A percentile compares a stretch with the other conserved stretches of the same genome.
Evolutionary conservation across 2,329 filamentous ascomycete species (phyloP).

Genomic region (Claviceps fusiformis): DNA sequence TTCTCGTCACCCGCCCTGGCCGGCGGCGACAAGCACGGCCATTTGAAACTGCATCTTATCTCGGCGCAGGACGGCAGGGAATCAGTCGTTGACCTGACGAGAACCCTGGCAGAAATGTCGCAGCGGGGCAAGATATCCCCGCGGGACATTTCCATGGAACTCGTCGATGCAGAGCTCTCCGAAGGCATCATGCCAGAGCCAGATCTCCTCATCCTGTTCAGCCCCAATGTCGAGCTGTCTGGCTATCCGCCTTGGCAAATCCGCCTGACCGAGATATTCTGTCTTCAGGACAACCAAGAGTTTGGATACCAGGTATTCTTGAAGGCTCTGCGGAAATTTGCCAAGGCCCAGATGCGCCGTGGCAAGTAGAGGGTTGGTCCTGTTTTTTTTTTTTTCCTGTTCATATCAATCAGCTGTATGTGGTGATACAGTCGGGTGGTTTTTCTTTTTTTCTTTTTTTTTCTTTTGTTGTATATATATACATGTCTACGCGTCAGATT

Average conservation of each 20-base stretch:
- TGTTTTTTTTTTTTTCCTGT: no score
- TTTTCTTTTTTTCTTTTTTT: neutral
- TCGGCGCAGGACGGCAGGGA: conserved; percentile 82
- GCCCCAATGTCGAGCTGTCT: conserved; percentile 67
- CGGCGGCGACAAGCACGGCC: conserved; percentile 21
- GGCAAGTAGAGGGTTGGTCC: conserved; percentile 37
- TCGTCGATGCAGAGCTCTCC: conserved; percentile 79
- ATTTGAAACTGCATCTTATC: conserved; percentile 58
- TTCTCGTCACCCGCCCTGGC: conserved; percentile 15
- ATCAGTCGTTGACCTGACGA: conserved; percentile 88
- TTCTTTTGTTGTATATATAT: neutral
- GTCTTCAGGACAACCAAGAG: conserved; percentile 59
- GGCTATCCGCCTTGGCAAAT: conserved; percentile 97
- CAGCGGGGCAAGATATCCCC: conserved; percentile 73
- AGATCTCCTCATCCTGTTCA: conserved; percentile 78
- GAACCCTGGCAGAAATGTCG: conserved; percentile 88
- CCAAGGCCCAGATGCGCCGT: conserved; percentile 77
- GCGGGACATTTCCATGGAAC: conserved; percentile 68
- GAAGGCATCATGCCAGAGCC: conserved; percentile 75
- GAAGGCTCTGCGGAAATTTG: conserved; percentile 68
- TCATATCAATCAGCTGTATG: neutral
- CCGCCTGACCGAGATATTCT: conserved; percentile 85
- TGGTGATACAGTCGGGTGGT: neutral
- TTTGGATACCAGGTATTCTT: conserved; percentile 94
- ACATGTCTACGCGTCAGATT: neutral